Evolutionary conservation across 169 alveolate species (phyloP).

Genomic region (Plasmodium sp.): DNA sequence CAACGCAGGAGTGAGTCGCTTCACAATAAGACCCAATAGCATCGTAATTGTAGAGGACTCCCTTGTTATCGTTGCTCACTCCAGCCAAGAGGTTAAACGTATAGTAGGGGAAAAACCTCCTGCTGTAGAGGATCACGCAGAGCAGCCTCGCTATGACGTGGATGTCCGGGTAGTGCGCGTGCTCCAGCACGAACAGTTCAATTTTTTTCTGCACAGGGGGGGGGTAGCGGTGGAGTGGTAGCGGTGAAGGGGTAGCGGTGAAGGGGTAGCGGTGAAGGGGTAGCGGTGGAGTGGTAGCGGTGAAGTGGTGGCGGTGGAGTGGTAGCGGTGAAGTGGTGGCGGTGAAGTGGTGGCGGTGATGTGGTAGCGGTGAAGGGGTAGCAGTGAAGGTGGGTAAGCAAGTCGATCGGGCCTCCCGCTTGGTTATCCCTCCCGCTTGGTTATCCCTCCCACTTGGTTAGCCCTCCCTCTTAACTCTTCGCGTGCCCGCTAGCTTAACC

Average conservation of each 20-base stretch:
- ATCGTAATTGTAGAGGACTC: constrained; percentile 93
- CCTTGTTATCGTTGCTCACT: constrained; percentile 82
- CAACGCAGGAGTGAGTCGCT: constrained; percentile 91
- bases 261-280: no score
- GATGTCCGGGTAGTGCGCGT: constrained; percentile 90
- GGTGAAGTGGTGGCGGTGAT: no score
- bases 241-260: no score
- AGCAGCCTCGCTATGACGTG: constrained; percentile 92
- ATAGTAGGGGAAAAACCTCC: constrained; percentile 96
- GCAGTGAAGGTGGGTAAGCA: no score
- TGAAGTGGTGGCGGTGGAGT: no score
- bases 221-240: not conserved
- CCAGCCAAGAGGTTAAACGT: constrained; percentile 94
- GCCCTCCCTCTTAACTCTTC: not conserved
- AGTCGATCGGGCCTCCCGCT: no score
- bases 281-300: no score
- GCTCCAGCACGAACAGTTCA: constrained; percentile 87
- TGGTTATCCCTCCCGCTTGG: no score
- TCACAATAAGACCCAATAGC: constrained; percentile 93
- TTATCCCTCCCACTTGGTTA: no score
- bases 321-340: no score
- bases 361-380: no score
- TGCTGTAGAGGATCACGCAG: constrained; percentile 91
- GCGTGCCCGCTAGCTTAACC: not conserved
- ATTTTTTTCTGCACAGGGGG: constrained; percentile 86